Percentiles rank a stretch among this genome's conserved stretches.
phyloP scores from a whole-genome alignment of 2,329 filamentous ascomycete species.

The Alternaria brassicae region DNA sequence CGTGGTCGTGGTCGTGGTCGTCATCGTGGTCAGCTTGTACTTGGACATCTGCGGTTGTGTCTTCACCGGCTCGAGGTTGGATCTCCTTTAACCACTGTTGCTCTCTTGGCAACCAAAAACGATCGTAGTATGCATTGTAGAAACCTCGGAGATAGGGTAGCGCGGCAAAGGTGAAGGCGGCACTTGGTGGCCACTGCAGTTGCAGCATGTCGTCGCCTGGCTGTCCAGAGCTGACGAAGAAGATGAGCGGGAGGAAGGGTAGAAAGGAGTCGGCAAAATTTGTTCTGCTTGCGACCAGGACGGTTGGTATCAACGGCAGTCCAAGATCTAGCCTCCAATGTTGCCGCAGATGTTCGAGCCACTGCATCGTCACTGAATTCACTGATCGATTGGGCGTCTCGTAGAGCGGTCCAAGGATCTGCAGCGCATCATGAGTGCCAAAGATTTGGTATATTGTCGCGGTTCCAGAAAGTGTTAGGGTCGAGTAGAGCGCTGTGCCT shows the following conservation, averaged over 20 bases:
- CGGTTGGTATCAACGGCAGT: conserved; percentile 71
- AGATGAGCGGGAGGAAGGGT: conserved; percentile 68
- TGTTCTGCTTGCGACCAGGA: conserved; percentile 72
- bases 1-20: conserved; percentile 33
- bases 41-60: conserved; percentile 23
- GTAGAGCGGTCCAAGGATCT: conserved; percentile 58
- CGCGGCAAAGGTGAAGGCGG: conserved; percentile 69
- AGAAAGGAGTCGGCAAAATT: conserved; percentile 68
- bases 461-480: conserved; percentile 64
- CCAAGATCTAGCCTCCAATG: conserved; percentile 64
- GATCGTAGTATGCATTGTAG: conserved; percentile 69
- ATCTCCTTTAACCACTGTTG: conserved; percentile 68
- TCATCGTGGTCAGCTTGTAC: conserved; percentile 29
- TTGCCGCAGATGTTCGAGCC: conserved; percentile 39
- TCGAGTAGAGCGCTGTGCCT: conserved; percentile 54
- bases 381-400: conserved; percentile 41
- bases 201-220: conserved; percentile 55
- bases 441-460: conserved; percentile 72
- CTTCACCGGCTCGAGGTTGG: conserved; percentile 60
- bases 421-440: conserved; percentile 65
- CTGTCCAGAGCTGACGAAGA: conserved; percentile 63
- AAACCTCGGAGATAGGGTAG: conserved; percentile 70
- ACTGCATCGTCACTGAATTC: conserved; percentile 42
- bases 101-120: conserved; percentile 64
- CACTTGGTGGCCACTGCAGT: conserved; percentile 70